phyloP scores from a whole-genome alignment of 176 grass and related monocot genomes.

The barley (Hordeum vulgare) region DNA sequence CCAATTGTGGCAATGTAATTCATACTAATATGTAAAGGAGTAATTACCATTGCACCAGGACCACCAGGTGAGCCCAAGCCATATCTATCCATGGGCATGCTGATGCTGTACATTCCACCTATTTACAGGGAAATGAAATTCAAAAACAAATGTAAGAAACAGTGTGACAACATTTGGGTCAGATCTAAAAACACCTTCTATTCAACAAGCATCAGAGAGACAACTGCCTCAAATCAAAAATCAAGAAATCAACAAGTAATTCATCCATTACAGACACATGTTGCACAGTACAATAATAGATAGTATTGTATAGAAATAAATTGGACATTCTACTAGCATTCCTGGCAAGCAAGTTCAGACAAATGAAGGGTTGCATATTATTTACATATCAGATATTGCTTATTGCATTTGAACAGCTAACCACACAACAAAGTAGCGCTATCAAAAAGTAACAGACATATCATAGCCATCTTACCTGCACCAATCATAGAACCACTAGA shows the following conservation, averaged over 20 bases:
- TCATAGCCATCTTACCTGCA: conserved; percentile 34
- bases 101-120: conserved; percentile 83
- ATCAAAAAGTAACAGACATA: not conserved
- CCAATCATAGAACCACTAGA: conserved; percentile 58
- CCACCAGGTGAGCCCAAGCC: conserved; percentile 39
- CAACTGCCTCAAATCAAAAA: not conserved
- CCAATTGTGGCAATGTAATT: not conserved
- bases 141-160: not conserved
- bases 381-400: not conserved
- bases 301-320: not conserved
- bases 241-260: not conserved
- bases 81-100: conserved; percentile 72
- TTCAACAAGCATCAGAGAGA: not conserved
- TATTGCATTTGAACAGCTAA: not conserved
- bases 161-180: not conserved
- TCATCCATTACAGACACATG: not conserved
- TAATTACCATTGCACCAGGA: conserved; percentile 55
- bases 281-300: not conserved
- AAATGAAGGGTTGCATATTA: not conserved
- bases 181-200: not conserved
- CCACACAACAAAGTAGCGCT: not conserved
- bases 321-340: not conserved
- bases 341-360: not conserved
- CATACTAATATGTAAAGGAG: not conserved
- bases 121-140: conserved; percentile 15